Base-by-base conservation (phyloP, 2,329 filamentous ascomycete genomes). In the Alternaria incomplexa region DNA sequence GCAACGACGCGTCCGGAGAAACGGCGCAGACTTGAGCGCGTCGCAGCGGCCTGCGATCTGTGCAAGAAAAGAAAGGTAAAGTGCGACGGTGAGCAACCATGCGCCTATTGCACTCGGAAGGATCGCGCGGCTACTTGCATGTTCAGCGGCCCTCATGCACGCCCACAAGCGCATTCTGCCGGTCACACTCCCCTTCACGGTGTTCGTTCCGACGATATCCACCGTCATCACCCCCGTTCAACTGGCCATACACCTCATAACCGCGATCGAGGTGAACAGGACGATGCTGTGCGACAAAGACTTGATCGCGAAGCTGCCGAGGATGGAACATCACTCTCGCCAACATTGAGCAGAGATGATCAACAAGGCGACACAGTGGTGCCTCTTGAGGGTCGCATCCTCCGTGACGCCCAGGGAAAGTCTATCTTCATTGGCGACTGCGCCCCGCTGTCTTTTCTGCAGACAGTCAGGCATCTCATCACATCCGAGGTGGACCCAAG, bases 371-470 rank as follows among this genome's bases (percentile, higher is more conserved):
- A 81, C 62, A 81, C 81, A 3, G 80, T 71, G 1, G 81, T 83
- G 6, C 81, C 81, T 10, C 73, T 81, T 12, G 79, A 82, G 65
- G 81, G 81, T 10, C 77, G 84, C 10, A 80, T 86, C 25, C 77
- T 86, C 10, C 83, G 83, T 23, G 84, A 86, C 65, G 83, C 83
- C 0, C 83, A 85, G 63, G 84, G 84, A 6, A 86, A 85, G 58
- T 82, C 85, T 53, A 85, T 86, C 69, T 86, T 85, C 65, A 83
- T 86, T 26, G 85, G 85, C 13, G 85, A 86, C 62, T 86, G 83
- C 40, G 84, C 84, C 32, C 85, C 84, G 51, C 73, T 86, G 50
- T 85, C 84, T 0, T 86, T 86, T 56, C 67, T 86, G 36, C 84
- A 86, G 67, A 85, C 83, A 57, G 83, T 86, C 13, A 82, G 84